phyloP scores from a whole-genome alignment of 129 eudicot genomes.

The Arctium lappa region DNA sequence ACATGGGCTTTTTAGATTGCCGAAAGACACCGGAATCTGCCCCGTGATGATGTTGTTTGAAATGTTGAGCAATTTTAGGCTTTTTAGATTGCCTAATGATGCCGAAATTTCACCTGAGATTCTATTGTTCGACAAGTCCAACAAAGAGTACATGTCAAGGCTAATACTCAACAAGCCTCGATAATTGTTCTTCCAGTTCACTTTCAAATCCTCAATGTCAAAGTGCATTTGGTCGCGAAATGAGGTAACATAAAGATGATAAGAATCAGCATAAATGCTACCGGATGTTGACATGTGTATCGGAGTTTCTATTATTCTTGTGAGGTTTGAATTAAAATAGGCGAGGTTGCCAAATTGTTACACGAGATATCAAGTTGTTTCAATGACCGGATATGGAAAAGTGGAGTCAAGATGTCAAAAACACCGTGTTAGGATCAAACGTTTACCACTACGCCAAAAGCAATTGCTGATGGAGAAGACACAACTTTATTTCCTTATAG shows the following conservation, averaged over 20 bases:
- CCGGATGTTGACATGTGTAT: background rate
- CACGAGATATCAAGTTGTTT: constrained; percentile 30
- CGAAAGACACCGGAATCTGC: too few species aligned
- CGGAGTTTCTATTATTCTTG: constrained; percentile 29
- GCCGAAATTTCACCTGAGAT: constrained; percentile 29
- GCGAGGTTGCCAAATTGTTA: background rate
- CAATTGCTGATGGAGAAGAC: too few species aligned
- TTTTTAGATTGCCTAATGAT: constrained; percentile 29
- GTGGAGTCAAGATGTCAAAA: constrained; percentile 25
- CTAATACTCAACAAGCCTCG: constrained; percentile 28
- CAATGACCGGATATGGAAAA: constrained; percentile 30
- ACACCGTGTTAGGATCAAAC: too few species aligned
- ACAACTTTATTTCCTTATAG: too few species aligned
- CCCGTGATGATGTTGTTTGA: background rate
- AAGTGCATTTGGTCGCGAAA: background rate
- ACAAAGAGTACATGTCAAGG: constrained; percentile 33
- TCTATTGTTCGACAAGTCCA: constrained; percentile 42
- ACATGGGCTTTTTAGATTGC: too few species aligned
- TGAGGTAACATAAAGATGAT: too few species aligned
- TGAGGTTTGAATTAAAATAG: constrained; percentile 12
- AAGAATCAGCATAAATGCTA: too few species aligned
- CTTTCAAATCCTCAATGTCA: constrained; percentile 25
- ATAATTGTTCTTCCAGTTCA: constrained; percentile 40
- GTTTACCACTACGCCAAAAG: too few species aligned
- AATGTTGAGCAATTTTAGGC: constrained; percentile 35